phyloP scores from a whole-genome alignment of 257 asterid species.

The Solanum sitiens region DNA sequence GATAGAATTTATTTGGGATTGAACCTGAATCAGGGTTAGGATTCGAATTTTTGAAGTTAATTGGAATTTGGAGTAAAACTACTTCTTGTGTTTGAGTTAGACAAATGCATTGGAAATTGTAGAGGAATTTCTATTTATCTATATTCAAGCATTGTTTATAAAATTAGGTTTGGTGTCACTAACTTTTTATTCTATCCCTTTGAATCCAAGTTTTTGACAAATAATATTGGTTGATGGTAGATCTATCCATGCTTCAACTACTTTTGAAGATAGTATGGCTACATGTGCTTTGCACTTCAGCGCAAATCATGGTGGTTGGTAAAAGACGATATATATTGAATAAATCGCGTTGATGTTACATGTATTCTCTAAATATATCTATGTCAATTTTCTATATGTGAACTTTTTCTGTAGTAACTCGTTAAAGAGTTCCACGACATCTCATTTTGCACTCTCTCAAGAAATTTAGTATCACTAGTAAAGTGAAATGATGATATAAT shows the following conservation, averaged over 20 bases:
- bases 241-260: slow-evolving; percentile 8
- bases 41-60: slow-evolving; percentile 7
- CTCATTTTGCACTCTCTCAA: no score
- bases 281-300: slow-evolving; percentile 35
- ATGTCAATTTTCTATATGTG: no score
- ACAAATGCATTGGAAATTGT: slow-evolving; percentile 34
- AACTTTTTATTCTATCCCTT: background rate
- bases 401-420: no score
- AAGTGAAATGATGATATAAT: no score
- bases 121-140: slow-evolving; percentile 6
- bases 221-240: slow-evolving; percentile 5
- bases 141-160: slow-evolving; percentile 12
- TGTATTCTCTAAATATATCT: no score
- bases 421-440: no score
- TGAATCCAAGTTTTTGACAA: slow-evolving; percentile 14
- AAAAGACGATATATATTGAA: background rate
- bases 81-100: slow-evolving; percentile 18
- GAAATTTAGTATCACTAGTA: no score
- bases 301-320: slow-evolving; percentile 37
- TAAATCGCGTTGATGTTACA: background rate
- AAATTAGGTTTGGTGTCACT: slow-evolving; percentile 40
- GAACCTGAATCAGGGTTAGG: slow-evolving; percentile 1
- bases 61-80: background rate
- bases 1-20: slow-evolving; percentile 16
- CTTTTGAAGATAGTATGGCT: background rate